These are phyloP conservation scores for Sonneratia alba DNA, from an alignment of 345 rosid genomes.

Conservation along the genomic window DNA sequence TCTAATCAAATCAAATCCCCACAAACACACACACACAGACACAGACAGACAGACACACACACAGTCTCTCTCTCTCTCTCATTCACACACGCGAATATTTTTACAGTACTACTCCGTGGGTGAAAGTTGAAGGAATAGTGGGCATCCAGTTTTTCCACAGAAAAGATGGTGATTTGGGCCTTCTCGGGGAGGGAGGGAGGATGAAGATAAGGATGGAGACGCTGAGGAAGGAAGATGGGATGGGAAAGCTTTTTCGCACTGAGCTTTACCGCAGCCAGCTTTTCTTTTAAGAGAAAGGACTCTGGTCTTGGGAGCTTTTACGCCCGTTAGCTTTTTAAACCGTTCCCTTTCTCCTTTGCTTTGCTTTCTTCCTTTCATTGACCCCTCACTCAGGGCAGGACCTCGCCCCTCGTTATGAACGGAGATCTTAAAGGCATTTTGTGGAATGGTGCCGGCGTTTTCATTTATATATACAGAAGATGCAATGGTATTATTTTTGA, in stretches of 20 bases:
- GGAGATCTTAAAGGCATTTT: too few relatives aligned
- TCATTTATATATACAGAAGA: too few relatives aligned
- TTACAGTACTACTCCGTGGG: neutral
- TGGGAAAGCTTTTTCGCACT: neutral
- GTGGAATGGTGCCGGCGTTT: too few relatives aligned
- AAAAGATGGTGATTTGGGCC: neutral
- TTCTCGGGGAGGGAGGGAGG: neutral
- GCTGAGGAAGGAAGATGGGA: neutral
- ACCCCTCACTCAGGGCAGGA: neutral
- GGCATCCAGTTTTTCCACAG: neutral
- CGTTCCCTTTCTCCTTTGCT: neutral
- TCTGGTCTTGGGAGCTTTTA: slow-evolving; percentile 1
- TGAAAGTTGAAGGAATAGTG: neutral
- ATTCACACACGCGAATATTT: too few relatives aligned
- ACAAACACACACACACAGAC: neutral
- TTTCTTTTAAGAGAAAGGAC: neutral
- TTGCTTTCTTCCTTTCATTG: neutral
- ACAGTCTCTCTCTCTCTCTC: neutral
- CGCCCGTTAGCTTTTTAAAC: neutral
- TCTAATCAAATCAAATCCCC: slow-evolving; percentile 25
- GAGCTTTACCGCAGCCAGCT: neutral
- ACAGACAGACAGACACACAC: neutral
- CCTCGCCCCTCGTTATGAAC: too few relatives aligned
- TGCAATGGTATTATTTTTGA: too few relatives aligned
- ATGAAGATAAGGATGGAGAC: neutral